Evolutionary conservation across 768 basidiomycete species (phyloP), one percentile per base, ranked within the genome.

Genomic region (Tulasnella sp.): DNA sequence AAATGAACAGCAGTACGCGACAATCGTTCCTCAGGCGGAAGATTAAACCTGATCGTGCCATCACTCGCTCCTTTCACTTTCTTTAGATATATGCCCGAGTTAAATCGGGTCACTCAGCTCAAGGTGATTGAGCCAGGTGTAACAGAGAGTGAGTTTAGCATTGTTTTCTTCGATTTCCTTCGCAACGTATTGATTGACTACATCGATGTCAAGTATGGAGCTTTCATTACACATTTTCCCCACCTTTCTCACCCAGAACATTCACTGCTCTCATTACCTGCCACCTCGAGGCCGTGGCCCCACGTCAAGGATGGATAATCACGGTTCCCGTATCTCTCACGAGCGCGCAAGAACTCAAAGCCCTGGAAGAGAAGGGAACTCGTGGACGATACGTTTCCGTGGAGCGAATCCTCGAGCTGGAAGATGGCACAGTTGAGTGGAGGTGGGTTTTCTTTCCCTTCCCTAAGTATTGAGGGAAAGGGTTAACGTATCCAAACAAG

Each of bases 221-320:
- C 16, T 25, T 54, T 37, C 53, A 54, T 37, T 54, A 53, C 32
- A 41, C 24, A 15, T 29, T 54, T 16, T 22, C 35, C 25, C 16
- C 53, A 12, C 53, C 53, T 1, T 48, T 54, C 37, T 54, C 53
- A 20, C 53, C 53, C 5, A 45, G 53, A 19, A 50, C 53, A 12
- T 48, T 49, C 34, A 54, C 48, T 10, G 37, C 50, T 27, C 53
- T 54, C 37, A 31, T 46, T 19, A 33, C 44, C 22, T 49, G 48
- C 9, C 53, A 54, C 27, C 51, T 54, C 20, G 53, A 54, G 32
- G 37, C 53, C 37, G 48, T 54, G 16, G 41, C 45, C 0, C 53
- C 53, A 3, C 34, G 53, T 22, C 37, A 48, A 48, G 46, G 46
- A 16, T 54, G 53, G 53, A 22, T 54, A 35, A 54, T 54, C 51